Percentiles rank a stretch among this genome's conserved stretches.
Evolutionary conservation across 768 basidiomycete genomes (phyloP).

Genomic region (Mycena venus): DNA sequence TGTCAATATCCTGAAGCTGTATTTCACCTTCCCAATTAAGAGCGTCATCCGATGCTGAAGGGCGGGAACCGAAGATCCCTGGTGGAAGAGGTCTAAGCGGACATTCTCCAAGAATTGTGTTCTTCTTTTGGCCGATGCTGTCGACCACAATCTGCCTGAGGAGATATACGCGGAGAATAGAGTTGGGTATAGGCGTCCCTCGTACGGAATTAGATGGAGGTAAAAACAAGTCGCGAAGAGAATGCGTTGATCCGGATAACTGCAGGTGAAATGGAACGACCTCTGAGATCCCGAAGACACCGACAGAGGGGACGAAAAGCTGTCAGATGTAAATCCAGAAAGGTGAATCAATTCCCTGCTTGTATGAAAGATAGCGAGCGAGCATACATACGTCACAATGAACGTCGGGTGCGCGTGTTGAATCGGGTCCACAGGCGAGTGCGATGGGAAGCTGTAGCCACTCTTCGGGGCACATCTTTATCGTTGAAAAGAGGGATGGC

Average conservation of each 20-base stretch:
- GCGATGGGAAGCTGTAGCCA: constrained; percentile 26
- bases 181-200: not conserved
- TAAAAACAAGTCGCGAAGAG: not conserved
- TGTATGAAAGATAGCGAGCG: not conserved
- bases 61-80: not conserved
- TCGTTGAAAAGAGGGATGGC: constrained; percentile 17
- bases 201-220: not conserved
- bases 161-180: constrained; percentile 24
- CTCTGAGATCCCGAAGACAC: constrained; percentile 26
- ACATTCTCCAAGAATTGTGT: constrained; percentile 15
- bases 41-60: not conserved
- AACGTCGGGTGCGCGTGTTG: not conserved
- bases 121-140: not conserved
- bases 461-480: constrained; percentile 26
- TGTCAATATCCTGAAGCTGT: constrained; percentile 5
- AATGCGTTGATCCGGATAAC: constrained; percentile 3
- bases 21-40: constrained; percentile 29
- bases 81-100: constrained; percentile 17
- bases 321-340: not conserved
- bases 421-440: not conserved
- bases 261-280: constrained; percentile 26
- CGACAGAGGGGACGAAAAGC: constrained; percentile 31
- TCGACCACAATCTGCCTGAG: constrained; percentile 16
- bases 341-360: not conserved
- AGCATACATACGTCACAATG: constrained; percentile 29